Conservation (phyloP, 306 rosid species). For the Gleditsia sinensis region DNA sequence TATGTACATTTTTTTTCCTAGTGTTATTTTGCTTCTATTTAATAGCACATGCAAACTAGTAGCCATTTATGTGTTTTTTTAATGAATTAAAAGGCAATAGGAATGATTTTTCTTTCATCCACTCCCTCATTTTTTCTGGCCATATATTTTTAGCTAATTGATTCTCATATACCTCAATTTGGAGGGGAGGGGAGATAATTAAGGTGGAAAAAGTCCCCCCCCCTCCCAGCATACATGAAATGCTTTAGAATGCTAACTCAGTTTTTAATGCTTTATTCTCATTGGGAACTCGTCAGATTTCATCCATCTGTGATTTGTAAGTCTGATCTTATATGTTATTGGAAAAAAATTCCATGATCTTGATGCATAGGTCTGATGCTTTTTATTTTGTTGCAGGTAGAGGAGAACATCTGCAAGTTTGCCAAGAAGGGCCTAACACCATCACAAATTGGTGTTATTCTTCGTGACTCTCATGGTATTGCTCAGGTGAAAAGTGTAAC, state of each 20-base stretch:
- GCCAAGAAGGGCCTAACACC: conserved; percentile 71
- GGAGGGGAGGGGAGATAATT: not conserved
- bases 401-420: conserved; percentile 64
- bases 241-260: not conserved
- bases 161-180: not conserved
- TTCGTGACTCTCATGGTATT: conserved; percentile 66
- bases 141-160: not conserved
- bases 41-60: not conserved
- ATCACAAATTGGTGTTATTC: conserved; percentile 68
- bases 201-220: not conserved
- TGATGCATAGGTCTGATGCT: not conserved
- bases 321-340: not conserved
- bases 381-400: conserved; percentile 41
- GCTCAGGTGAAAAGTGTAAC: conserved; percentile 63
- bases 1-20: not conserved
- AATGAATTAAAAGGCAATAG: too few relatives aligned
- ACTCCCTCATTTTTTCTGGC: too few relatives aligned
- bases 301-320: not conserved
- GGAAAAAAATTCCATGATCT: not conserved
- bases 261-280: not conserved
- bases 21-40: not conserved
- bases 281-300: not conserved
- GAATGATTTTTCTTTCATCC: too few relatives aligned
- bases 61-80: too few relatives aligned
- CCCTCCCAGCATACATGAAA: not conserved